Base-by-base conservation (phyloP, 2,329 filamentous ascomycete genomes). In the Bimuria novae-zelandiae region DNA sequence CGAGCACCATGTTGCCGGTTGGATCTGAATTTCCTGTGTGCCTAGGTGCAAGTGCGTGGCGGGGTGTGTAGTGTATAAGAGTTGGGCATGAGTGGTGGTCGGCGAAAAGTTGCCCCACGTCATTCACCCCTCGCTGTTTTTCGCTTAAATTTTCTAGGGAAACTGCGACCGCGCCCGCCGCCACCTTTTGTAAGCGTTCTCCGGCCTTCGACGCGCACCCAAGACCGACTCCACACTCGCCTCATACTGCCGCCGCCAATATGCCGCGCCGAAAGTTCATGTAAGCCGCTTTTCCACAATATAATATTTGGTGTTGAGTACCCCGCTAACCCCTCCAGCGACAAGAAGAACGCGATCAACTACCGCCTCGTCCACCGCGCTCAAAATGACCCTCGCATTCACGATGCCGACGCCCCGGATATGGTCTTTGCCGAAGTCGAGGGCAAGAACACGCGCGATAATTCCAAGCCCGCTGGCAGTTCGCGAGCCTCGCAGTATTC, bases 331-430 rank as follows among this genome's bases (percentile, higher is more conserved):
- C 58, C 55, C 47, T 54, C 54, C 70, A 87, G 85, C 64, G 84
- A 97, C 80, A 97, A 96, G 80, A 96, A 96, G 77, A 89, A 84
- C 55, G 92, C 94, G 65, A 89, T 90, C 73, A 94, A 92, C 77
- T 97, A 96, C 77, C 89, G 89, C 64, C 89, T 99, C 72, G 91
- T 97, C 67, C 90, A 97, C 78, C 90, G 94, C 69, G 90, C 93
- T 29, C 95, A 99, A 77, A 91, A 97, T 85, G 94, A 99, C 75
- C 94, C 95, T 41, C 85, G 93, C 67, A 97, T 99, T 73, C 89
- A 99, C 82, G 92, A 99, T 79, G 84, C 88, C 66, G 83, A 87
- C 67, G 92, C 91, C 49, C 89, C 93, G 43, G 88, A 91, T 62
- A 94, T 96, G 85, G 89, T 99, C 70, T 85, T 99, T 60, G 90